A percentile compares a stretch with the other conserved stretches of the same genome.
Evolutionary conservation across 2,329 filamentous ascomycete species (phyloP).

Genomic region (Pestalotiopsis sp.): DNA sequence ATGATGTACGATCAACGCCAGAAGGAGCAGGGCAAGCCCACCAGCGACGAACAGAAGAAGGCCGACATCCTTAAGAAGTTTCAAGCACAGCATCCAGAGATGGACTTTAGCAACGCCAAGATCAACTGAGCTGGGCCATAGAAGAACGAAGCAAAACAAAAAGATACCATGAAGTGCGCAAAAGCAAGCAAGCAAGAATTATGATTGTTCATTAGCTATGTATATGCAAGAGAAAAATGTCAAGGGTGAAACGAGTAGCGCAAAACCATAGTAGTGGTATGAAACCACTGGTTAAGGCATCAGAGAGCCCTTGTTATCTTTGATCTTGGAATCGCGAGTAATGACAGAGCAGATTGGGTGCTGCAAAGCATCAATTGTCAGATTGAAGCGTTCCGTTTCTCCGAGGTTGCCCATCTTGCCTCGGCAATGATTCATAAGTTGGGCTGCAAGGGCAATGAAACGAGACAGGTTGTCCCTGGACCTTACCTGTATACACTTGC

Average conservation of each 20-base stretch:
- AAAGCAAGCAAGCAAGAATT: neutral
- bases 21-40: conserved; percentile 88
- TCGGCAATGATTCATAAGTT: neutral
- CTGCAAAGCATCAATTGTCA: conserved; percentile 57
- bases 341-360: conserved; percentile 52
- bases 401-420: neutral
- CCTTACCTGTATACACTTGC: neutral
- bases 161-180: neutral
- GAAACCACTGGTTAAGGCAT: conserved; percentile 41
- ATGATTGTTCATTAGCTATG: conserved; percentile 7
- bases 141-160: neutral
- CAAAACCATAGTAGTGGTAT: conserved; percentile 40
- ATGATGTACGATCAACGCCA: conserved; percentile 99
- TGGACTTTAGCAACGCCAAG: conserved; percentile 73
- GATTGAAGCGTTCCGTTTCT: conserved; percentile 44
- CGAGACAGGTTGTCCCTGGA: neutral
- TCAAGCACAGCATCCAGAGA: conserved; percentile 73
- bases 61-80: conserved; percentile 90
- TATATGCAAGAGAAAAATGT: conserved; percentile 40
- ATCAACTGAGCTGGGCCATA: conserved; percentile 44
- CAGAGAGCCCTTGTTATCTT: conserved; percentile 59
- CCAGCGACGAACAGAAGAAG: conserved; percentile 95
- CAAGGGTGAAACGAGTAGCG: conserved; percentile 64
- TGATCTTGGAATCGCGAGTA: conserved; percentile 57
- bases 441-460: neutral